Base-by-base conservation (phyloP, 140 eudicot species). In the Cichorium intybus region DNA sequence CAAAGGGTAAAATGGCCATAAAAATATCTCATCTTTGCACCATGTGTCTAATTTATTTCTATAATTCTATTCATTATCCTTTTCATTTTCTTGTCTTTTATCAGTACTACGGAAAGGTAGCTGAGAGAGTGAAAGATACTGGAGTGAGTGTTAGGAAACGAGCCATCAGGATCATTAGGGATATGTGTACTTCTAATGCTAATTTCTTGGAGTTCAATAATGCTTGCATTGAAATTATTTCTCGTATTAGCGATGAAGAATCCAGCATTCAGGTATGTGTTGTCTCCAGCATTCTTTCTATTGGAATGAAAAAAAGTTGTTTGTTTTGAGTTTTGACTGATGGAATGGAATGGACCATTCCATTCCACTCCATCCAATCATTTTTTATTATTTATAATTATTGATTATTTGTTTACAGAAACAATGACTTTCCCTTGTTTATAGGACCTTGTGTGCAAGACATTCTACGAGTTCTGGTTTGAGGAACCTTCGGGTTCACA, bases 261-360 rank as follows among this genome's bases (percentile, higher is more conserved):
- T 93, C 99, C 72, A 83, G 97, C 70, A 81, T 93, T 69, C 99
- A 93, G 99, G 99, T 92, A 78, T n/a, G n/a, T n/a, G n/a, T n/a
- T n/a, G n/a, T n/a, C n/a, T n/a, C n/a, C n/a, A n/a, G n/a, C n/a
- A n/a, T n/a, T n/a, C n/a, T n/a, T n/a, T n/a, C n/a, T n/a, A n/a
- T n/a, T n/a, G n/a, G n/a, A n/a, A n/a, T n/a, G n/a, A n/a, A 31
- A 31, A 31, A 31, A 0, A 31, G 35, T 31, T 31, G 35, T 31
- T 31, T 31, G 35, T 31, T 31, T 31, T 31, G 4, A 31, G 35
- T 31, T 31, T 31, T 31, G 4, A 31, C 35, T 31, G 35, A 31
- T 31, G 35, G 6, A 31, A 3, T 5, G 4, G 35, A 31, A 2
- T 31, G 6, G n/a, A n/a, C n/a, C n/a, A 31, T 31, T 31, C 35